Base-by-base conservation (phyloP, 306 rosid genomes). In the Cotoneaster glaucophyllus region DNA sequence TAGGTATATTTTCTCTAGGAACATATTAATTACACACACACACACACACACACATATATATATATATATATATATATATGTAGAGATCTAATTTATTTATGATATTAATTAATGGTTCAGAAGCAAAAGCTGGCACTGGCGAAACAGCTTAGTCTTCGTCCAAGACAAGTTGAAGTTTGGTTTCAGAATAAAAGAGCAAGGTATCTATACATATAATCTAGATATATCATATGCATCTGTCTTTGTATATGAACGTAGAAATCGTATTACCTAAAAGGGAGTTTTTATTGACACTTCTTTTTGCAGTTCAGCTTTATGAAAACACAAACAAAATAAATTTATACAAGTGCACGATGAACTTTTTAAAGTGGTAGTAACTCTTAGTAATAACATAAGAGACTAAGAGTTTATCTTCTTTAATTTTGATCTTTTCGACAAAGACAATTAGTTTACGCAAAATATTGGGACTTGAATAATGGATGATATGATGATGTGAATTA, bases 141-240 rank as follows among this genome's bases (percentile, higher is more conserved):
- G 3, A 77, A 67, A 43, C 74, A 79, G 26, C 71, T 83, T 64
- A 79, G 75, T 82, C 83, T 82, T 14, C 81, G 50, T 14, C 80
- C 80, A 39, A 66, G 83, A 9, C 86, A 82, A 64, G 83, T 83
- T 4, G 83, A 75, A 75, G 86, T 83, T 63, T 83, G 86, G 86
- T 83, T 79, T 31, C 86, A 83, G 34, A 83, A 79, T 28, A 79
- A 81, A 39, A 83, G 86, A 57, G 86, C 86, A 15, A 79, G 86
- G 86, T 58, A 58, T 53, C 21, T 53, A 53, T 22, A 58, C 29
- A 48, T 48, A 21, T 48, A 48, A 24, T 58, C 29, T 58, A 54
- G 22, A 25, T 21, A 10, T 54, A 21, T 54, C 12, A 15, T 17
- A 1, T 17, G 54, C 54, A 48, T 48, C 54, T 15, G 54, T 48